phyloP scores from a whole-genome alignment of 192 early-diverging fungal species.

The Chytriomyces sp. region DNA sequence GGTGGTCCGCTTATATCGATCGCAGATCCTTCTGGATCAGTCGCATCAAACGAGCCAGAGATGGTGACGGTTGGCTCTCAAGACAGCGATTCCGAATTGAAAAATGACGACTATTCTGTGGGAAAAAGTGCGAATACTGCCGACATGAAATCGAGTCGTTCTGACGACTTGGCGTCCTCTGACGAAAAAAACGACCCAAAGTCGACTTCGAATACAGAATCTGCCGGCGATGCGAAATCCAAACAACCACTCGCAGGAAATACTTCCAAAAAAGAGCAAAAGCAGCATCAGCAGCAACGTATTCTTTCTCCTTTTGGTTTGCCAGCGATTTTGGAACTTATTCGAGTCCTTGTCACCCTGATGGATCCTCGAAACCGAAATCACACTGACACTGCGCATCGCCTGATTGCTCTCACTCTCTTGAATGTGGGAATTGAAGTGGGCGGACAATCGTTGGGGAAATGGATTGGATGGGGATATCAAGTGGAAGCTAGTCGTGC shows the following conservation, averaged over 20 bases:
- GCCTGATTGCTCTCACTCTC: slow-evolving; percentile 87
- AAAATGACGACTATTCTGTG: neutral
- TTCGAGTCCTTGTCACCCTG: slow-evolving; percentile 88
- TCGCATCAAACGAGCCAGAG: slow-evolving; percentile 12
- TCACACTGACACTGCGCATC: slow-evolving; percentile 91
- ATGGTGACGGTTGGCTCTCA: slow-evolving; percentile 20
- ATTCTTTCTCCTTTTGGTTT: slow-evolving; percentile 71
- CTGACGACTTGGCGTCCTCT: neutral
- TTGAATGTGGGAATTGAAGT: slow-evolving; percentile 86
- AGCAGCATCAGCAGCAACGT: slow-evolving; percentile 18
- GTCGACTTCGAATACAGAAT: neutral
- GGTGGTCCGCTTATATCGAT: slow-evolving; percentile 26
- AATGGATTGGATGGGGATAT: slow-evolving; percentile 53
- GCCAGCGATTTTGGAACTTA: slow-evolving; percentile 86
- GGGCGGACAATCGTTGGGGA: slow-evolving; percentile 76
- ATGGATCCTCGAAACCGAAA: slow-evolving; percentile 88
- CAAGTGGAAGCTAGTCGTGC: slow-evolving; percentile 18
- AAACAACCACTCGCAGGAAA: neutral
- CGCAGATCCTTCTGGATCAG: neutral
- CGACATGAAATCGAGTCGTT: neutral
- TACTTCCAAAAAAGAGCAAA: slow-evolving; percentile 8
- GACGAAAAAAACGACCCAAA: neutral
- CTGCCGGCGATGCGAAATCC: neutral
- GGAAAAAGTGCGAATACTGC: neutral
- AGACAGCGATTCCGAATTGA: slow-evolving; percentile 15